A percentile compares a stretch with the other conserved stretches of the same genome.
phyloP scores from a whole-genome alignment of 2,329 filamentous ascomycete species.

The Rasamsonia emersonii region DNA sequence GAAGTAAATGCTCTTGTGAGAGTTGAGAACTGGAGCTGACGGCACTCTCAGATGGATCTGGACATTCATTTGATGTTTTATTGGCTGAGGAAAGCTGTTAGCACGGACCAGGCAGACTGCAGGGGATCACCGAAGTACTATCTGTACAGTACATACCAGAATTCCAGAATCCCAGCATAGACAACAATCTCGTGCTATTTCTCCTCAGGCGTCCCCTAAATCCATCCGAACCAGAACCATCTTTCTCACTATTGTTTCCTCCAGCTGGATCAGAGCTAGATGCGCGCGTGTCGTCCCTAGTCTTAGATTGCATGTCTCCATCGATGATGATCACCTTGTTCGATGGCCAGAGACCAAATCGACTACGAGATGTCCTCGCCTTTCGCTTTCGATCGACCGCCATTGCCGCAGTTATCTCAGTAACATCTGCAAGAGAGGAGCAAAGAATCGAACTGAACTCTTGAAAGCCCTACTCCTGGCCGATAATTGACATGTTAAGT shows the following conservation, averaged over 20 bases:
- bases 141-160: constrained; percentile 1
- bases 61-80: neutral
- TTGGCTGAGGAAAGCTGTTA: constrained; percentile 1
- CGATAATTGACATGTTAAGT: neutral
- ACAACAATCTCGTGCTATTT: constrained; percentile 29
- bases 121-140: neutral
- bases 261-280: constrained; percentile 16
- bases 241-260: constrained; percentile 9
- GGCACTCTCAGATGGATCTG: neutral
- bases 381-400: constrained; percentile 13
- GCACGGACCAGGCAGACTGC: neutral
- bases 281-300: constrained; percentile 13
- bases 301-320: constrained; percentile 10
- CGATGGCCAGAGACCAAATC: constrained; percentile 16
- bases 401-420: constrained; percentile 9
- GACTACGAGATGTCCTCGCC: constrained; percentile 15
- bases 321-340: constrained; percentile 12
- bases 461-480: neutral
- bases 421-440: neutral
- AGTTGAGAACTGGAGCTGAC: no score
- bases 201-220: constrained; percentile 24
- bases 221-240: constrained; percentile 10
- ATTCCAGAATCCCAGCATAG: constrained; percentile 24
- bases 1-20: no score
- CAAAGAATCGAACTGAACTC: neutral